Evolutionary conservation across 768 basidiomycete species (phyloP).

Genomic region (Podaxis sp.): DNA sequence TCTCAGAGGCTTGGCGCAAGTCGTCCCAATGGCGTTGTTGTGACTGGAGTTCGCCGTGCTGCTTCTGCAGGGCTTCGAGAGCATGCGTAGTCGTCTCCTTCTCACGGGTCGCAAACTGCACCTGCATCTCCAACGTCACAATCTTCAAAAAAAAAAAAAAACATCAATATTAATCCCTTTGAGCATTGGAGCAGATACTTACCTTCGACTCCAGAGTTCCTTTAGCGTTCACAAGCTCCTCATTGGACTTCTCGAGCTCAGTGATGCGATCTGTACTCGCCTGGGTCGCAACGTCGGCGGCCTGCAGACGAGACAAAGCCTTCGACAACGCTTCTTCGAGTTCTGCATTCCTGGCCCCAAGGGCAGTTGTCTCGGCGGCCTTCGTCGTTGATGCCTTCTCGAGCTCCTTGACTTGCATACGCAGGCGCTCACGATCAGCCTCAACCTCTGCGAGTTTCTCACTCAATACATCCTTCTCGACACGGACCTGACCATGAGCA

Average conservation of each 20-base stretch:
- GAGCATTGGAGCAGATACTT: slow-evolving; percentile 17
- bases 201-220: slow-evolving; percentile 61
- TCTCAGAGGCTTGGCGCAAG: slow-evolving; percentile 64
- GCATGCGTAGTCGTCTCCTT: slow-evolving; percentile 55
- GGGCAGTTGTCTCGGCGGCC: slow-evolving; percentile 41
- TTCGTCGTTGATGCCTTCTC: slow-evolving; percentile 43
- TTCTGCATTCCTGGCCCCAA: slow-evolving; percentile 54
- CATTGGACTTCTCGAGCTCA: slow-evolving; percentile 61
- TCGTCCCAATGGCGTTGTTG: slow-evolving; percentile 83
- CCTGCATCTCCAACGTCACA: slow-evolving; percentile 58
- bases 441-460: slow-evolving; percentile 64
- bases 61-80: slow-evolving; percentile 51
- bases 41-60: slow-evolving; percentile 54
- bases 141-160: slow-evolving; percentile 39
- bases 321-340: slow-evolving; percentile 73
- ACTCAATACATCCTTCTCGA: slow-evolving; percentile 73
- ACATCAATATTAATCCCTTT: slow-evolving; percentile 14
- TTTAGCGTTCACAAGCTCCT: slow-evolving; percentile 55
- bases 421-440: slow-evolving; percentile 62
- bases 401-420: slow-evolving; percentile 52
- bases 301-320: slow-evolving; percentile 68
- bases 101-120: slow-evolving; percentile 56
- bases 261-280: slow-evolving; percentile 56
- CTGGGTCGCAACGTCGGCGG: slow-evolving; percentile 68
- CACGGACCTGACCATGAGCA: slow-evolving; percentile 73